Conservation (phyloP, 73 alveolate genomes). For the Uronychia binucleata region DNA sequence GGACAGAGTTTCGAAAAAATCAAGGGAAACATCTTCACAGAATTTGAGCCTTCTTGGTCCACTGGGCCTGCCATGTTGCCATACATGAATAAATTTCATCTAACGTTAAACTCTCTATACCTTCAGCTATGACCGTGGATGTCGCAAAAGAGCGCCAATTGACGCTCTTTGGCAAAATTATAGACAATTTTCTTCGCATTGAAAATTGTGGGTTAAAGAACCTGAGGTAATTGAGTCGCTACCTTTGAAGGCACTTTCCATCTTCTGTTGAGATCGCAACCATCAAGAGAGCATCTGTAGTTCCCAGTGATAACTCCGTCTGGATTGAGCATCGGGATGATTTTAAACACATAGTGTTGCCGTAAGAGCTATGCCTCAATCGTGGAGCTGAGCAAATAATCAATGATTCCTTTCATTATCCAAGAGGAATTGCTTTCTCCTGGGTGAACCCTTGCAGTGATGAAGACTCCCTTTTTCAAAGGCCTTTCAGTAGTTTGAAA, state of each 20-base stretch:
- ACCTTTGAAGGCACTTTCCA: conserved; percentile 80
- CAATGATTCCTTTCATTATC: conserved; percentile 91
- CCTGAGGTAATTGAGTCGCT: conserved; percentile 8
- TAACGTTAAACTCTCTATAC: background rate
- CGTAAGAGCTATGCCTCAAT: conserved; percentile 64
- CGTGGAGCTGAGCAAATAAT: conserved; percentile 65
- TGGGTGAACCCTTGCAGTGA: conserved; percentile 98
- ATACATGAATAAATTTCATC: conserved; percentile 49
- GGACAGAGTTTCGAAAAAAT: conserved; percentile 36
- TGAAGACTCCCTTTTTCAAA: conserved; percentile 65
- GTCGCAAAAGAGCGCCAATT: conserved; percentile 77
- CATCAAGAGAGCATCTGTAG: conserved; percentile 76
- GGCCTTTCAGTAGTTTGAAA: conserved; percentile 26
- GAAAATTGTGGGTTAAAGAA: conserved; percentile 85
- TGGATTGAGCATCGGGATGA: conserved; percentile 79
- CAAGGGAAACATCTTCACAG: conserved; percentile 43
- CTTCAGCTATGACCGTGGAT: conserved; percentile 81
- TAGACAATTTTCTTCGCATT: conserved; percentile 52
- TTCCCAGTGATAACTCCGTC: conserved; percentile 87
- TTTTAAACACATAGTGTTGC: conserved; percentile 82
- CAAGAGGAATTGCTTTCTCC: conserved; percentile 94
- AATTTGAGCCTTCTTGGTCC: background rate
- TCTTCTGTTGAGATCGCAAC: conserved; percentile 82
- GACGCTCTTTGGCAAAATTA: conserved; percentile 59
- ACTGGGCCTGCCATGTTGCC: conserved; percentile 41